Evolutionary conservation across 768 basidiomycete genomes (phyloP), one percentile per base, ranked within the genome.

Genomic region (Rhodotorula diobovata): DNA sequence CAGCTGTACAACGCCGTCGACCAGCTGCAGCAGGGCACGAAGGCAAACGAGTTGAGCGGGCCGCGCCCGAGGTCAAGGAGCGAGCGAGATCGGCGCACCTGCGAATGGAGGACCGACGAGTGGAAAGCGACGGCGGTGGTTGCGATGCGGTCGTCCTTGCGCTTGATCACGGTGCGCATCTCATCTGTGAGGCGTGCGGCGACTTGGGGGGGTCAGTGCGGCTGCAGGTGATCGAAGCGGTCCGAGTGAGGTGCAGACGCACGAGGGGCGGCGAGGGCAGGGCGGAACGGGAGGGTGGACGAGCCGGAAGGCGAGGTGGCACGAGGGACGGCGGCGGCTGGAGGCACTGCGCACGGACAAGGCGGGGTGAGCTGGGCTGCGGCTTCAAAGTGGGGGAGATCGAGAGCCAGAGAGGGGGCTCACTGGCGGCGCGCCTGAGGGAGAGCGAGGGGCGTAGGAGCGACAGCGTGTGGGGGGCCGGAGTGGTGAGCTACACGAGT

Each of bases 71-170:
- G 4, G 41, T 21, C 50, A 12, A 14, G 15, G 28, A 15, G 41
- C 32, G 35, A 20, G n/a, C 16, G 37, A 8, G 1, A 37, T 16
- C 25, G n/a, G 21, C 69, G 28, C 28, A 71, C 70, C 46, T 71
- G 70, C 18, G 70, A 67, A 53, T 71, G 70, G 32, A 71, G 57
- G 56, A 71, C 70, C 25, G 70, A 71, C 35, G 66, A 66, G 51
- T 71, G 70, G 62, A 71, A 71, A 2, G 66, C 70, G 32, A 71
- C 70, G 45, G 70, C 70, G 16, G 70, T 71, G 4, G 70, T 71
- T 0, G 70, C 66, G 41, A 71, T 41, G 20, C 46, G 59, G 15
- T 58, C 58, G 51, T 71, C 20, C 50, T 71, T 71, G 54, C 70
- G 70, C 54, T 71, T 71, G 70, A 71, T 71, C 32, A 67, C 56